A percentile compares a stretch with the other conserved stretches of the same genome.
These are phyloP conservation scores for Discostella stelligera DNA, from an alignment of 352 stramenopile species.

Conservation along the genomic window DNA sequence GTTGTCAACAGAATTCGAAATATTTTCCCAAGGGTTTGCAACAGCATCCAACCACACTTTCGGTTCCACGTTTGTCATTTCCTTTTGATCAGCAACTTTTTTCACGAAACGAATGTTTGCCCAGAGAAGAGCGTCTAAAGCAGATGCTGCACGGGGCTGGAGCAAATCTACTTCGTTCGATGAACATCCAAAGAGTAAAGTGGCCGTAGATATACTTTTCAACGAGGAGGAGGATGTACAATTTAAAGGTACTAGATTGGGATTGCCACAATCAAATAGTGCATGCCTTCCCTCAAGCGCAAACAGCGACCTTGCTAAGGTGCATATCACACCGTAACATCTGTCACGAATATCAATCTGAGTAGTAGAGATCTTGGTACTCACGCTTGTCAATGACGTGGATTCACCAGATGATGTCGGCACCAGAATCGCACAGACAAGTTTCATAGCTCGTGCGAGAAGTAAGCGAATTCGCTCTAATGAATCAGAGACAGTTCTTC, in stretches of 20 bases:
- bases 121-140: conserved; percentile 67
- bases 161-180: conserved; percentile 70
- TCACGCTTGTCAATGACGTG: conserved; percentile 18
- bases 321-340: conserved; percentile 68
- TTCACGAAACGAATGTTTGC: conserved; percentile 59
- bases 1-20: not conserved
- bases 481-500: not conserved
- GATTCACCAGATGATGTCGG: conserved; percentile 49
- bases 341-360: conserved; percentile 65
- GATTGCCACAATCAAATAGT: conserved; percentile 47
- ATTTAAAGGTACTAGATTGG: not conserved
- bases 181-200: conserved; percentile 70
- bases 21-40: conserved; percentile 52
- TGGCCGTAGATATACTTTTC: conserved; percentile 53
- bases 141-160: conserved; percentile 58
- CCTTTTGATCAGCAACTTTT: conserved; percentile 13
- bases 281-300: conserved; percentile 23
- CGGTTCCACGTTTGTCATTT: not conserved
- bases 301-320: conserved; percentile 58
- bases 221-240: conserved; percentile 7
- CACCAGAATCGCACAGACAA: conserved; percentile 52
- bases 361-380: conserved; percentile 27
- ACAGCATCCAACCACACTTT: not conserved
- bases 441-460: conserved; percentile 41
- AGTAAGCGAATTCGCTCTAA: conserved; percentile 35